phyloP scores from a whole-genome alignment of 2,329 filamentous ascomycete species.

The Apiospora marii region DNA sequence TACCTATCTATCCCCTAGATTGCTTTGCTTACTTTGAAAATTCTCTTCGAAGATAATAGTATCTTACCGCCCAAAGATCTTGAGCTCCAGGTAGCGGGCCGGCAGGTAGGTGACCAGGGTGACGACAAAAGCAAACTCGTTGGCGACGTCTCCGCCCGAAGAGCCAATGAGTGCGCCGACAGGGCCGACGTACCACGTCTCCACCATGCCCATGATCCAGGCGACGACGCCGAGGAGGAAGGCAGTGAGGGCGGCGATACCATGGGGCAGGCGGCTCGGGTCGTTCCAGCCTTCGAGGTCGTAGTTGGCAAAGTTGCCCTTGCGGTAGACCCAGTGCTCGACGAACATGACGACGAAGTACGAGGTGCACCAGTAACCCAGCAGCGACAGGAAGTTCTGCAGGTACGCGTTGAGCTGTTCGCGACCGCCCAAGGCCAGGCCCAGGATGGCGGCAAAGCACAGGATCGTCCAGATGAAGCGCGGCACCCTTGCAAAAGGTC shows the following conservation, averaged over 20 bases:
- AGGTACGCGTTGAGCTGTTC: constrained; percentile 53
- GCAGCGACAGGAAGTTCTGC: constrained; percentile 55
- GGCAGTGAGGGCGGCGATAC: constrained; percentile 50
- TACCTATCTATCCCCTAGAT: constrained; percentile 13
- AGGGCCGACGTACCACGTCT: constrained; percentile 62
- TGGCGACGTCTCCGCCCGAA: constrained; percentile 57
- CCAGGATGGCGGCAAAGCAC: constrained; percentile 53
- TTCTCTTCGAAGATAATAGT: background rate
- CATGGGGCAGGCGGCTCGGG: constrained; percentile 51
- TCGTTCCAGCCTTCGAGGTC: constrained; percentile 59
- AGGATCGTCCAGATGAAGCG: constrained; percentile 57
- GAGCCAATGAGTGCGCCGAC: constrained; percentile 53
- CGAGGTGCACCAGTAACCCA: constrained; percentile 59
- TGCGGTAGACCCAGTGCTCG: constrained; percentile 58
- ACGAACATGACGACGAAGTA: constrained; percentile 56
- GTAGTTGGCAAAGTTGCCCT: constrained; percentile 51
- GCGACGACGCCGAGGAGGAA: constrained; percentile 52
- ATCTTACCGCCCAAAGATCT: constrained; percentile 49
- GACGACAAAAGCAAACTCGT: constrained; percentile 59
- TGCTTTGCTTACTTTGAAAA: background rate
- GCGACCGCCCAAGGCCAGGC: constrained; percentile 52
- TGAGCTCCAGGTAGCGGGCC: constrained; percentile 56
- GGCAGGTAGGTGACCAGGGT: constrained; percentile 56
- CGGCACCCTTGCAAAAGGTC: constrained; percentile 51
- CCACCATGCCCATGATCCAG: constrained; percentile 64